Percentiles rank a stretch among this genome's conserved stretches.
Conservation (phyloP, 345 rosid species). For the Psidium friedrichsthalianum region DNA sequence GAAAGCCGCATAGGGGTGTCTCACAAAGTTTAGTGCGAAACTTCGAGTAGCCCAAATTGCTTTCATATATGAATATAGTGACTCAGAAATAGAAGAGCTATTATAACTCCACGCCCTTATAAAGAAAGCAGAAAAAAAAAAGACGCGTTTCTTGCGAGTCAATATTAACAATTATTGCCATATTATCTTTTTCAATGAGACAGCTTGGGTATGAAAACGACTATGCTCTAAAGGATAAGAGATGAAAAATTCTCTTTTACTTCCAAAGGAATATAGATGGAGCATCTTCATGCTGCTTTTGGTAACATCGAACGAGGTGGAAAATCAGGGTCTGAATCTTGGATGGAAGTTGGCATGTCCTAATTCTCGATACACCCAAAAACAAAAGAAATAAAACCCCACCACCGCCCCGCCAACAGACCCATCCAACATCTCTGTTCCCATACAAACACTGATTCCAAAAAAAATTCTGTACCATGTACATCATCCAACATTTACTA, state of each 20-base stretch:
- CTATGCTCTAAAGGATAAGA: not conserved
- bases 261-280: not conserved
- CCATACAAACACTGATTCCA: too few species aligned
- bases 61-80: too few species aligned
- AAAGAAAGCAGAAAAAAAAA: too few species aligned
- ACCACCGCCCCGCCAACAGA: too few species aligned
- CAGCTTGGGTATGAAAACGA: not conserved
- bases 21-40: too few species aligned
- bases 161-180: not conserved
- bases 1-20: too few species aligned
- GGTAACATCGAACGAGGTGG: not conserved
- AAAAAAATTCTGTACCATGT: conserved; percentile 34
- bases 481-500: not conserved
- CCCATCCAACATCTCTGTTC: conserved; percentile 40
- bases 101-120: too few species aligned
- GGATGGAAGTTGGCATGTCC: conserved; percentile 33
- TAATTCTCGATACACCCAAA: too few species aligned
- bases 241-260: too few species aligned
- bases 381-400: too few species aligned
- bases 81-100: too few species aligned
- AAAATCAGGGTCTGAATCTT: conserved; percentile 16
- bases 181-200: not conserved
- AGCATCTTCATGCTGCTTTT: conserved; percentile 5
- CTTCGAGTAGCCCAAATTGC: too few species aligned
- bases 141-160: not conserved